Evolutionary conservation across 2,329 filamentous ascomycete species (phyloP).

Genomic region (Stemphylium vesicarium): DNA sequence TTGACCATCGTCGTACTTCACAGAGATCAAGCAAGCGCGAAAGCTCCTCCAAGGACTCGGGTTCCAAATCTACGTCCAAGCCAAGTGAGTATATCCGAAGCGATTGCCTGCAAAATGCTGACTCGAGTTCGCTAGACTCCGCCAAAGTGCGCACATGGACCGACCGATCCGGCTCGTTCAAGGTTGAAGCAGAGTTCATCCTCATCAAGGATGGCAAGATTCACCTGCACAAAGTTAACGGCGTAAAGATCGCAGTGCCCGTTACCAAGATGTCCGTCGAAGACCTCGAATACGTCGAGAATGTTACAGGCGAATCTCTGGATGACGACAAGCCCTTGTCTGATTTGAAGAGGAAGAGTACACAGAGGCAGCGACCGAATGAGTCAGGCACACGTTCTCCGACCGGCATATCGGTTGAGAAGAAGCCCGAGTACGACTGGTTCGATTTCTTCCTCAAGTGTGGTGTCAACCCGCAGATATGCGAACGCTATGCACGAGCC

Average conservation of each 20-base stretch:
- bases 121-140: conserved; percentile 59
- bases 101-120: conserved; percentile 4
- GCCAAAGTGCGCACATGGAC: conserved; percentile 90
- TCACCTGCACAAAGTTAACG: conserved; percentile 96
- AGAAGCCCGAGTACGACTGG: conserved; percentile 89
- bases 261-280: conserved; percentile 94
- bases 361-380: conserved; percentile 52
- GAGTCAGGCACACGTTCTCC: conserved; percentile 50
- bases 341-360: conserved; percentile 69
- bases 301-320: conserved; percentile 81
- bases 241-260: conserved; percentile 97
- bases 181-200: conserved; percentile 95
- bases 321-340: conserved; percentile 92
- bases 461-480: conserved; percentile 89
- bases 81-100: conserved; percentile 67
- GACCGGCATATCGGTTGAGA: conserved; percentile 69
- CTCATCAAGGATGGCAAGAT: conserved; percentile 95
- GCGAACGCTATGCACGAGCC: conserved; percentile 89
- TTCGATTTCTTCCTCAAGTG: conserved; percentile 97
- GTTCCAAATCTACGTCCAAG: conserved; percentile 63
- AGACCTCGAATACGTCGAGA: conserved; percentile 94
- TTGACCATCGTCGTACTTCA: conserved; percentile 70
- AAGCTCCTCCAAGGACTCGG: conserved; percentile 61
- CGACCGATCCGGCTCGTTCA: conserved; percentile 93
- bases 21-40: conserved; percentile 76